Percentiles rank a stretch among this genome's conserved stretches.
These are phyloP conservation scores for Cajanus cajan DNA, from an alignment of 306 rosid species.

Conservation along the genomic window DNA sequence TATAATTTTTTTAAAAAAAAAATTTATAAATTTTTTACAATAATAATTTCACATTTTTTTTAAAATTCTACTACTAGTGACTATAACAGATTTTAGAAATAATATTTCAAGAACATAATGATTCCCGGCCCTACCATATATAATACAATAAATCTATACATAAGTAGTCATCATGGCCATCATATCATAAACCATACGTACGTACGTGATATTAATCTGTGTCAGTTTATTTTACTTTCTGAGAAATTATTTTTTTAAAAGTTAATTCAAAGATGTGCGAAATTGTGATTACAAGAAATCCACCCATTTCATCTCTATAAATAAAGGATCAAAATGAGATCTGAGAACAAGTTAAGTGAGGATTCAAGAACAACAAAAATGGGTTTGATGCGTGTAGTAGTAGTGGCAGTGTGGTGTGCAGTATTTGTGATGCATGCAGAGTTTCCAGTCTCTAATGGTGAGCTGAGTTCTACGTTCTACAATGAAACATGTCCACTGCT, in stretches of 20 bases:
- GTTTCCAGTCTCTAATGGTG: neutral
- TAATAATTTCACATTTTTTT: no score
- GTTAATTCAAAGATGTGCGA: neutral
- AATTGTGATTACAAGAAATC: neutral
- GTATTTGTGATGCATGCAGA: neutral
- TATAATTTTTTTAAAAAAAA: no score
- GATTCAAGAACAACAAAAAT: neutral
- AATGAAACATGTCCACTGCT: conserved; percentile 25
- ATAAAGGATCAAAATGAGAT: neutral
- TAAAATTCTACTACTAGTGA: no score
- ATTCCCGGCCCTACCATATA: neutral
- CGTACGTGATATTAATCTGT: neutral
- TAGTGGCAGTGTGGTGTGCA: conserved; percentile 8
- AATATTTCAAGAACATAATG: neutral
- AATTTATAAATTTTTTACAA: no score
- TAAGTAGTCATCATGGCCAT: neutral
- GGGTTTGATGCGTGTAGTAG: neutral
- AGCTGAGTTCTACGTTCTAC: conserved; percentile 34
- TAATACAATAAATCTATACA: neutral
- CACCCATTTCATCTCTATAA: conserved; percentile 16
- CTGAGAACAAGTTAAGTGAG: neutral
- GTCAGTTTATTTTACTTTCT: neutral
- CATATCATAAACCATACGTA: neutral
- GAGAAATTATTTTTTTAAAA: neutral
- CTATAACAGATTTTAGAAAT: neutral